Evolutionary conservation across 805 yeast species (phyloP).

Genomic region (Maudiozyma barnettii): DNA sequence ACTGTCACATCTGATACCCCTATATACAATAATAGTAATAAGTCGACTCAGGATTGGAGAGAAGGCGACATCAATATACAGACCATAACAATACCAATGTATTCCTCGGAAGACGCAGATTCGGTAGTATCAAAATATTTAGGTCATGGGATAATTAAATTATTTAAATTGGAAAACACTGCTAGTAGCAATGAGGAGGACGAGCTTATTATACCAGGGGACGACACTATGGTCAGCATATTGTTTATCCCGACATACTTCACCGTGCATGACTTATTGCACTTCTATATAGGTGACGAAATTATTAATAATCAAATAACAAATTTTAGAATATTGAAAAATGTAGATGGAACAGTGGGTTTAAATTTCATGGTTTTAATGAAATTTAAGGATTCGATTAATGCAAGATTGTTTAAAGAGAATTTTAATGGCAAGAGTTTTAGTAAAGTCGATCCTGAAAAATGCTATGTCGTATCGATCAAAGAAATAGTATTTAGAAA

Average conservation of each 20-base stretch:
- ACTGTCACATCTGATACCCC: neutral
- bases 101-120: conserved; percentile 9
- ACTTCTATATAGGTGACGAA: conserved; percentile 59
- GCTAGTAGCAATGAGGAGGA: conserved; percentile 4
- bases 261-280: conserved; percentile 73
- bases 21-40: neutral
- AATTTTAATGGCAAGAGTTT: conserved; percentile 64
- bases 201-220: conserved; percentile 33
- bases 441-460: conserved; percentile 82
- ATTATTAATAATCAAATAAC: conserved; percentile 44
- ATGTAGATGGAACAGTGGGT: conserved; percentile 49
- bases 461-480: conserved; percentile 69
- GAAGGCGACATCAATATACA: neutral
- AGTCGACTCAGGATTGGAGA: conserved; percentile 13
- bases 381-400: conserved; percentile 50
- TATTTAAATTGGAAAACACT: conserved; percentile 41
- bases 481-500: conserved; percentile 43
- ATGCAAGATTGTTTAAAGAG: conserved; percentile 57
- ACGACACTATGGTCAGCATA: conserved; percentile 64
- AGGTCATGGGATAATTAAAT: conserved; percentile 66
- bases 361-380: conserved; percentile 56
- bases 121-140: conserved; percentile 43
- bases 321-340: conserved; percentile 63
- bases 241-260: conserved; percentile 84
- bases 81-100: conserved; percentile 1